Conservation (phyloP, 257 asterid genomes). For the Cynanchum wilfordii region DNA sequence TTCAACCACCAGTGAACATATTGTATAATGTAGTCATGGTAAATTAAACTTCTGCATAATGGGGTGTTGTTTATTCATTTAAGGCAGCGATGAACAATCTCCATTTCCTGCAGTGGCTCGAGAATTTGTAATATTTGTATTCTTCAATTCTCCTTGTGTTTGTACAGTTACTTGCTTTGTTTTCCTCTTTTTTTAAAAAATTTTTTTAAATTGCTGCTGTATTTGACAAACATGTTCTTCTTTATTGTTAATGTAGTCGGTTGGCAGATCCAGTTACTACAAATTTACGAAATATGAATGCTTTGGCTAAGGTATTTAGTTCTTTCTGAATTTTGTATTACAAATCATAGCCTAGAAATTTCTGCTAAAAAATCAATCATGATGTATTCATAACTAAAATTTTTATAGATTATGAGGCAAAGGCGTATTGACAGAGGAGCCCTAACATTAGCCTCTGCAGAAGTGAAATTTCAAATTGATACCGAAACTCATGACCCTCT, state of each 20-base stretch:
- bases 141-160: not conserved
- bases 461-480: conserved; percentile 95
- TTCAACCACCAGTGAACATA: not conserved
- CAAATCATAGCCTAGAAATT: not conserved
- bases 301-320: conserved; percentile 76
- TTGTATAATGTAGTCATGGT: not conserved
- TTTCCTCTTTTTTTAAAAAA: not conserved
- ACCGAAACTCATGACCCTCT: conserved; percentile 99
- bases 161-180: conserved; percentile 4
- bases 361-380: not conserved
- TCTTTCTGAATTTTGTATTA: not conserved
- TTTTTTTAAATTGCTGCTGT: not conserved
- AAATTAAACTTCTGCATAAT: not conserved
- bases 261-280: conserved; percentile 83
- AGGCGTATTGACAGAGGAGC: conserved; percentile 97
- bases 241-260: conserved; percentile 52
- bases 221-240: conserved; percentile 6
- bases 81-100: not conserved
- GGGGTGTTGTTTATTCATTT: not conserved
- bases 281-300: conserved; percentile 86
- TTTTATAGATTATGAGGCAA: conserved; percentile 87
- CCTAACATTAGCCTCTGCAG: conserved; percentile 98
- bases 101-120: not conserved
- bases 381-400: conserved; percentile 1
- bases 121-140: not conserved